Evolutionary conservation across 495 filamentous ascomycete genomes (phyloP), one percentile per base, ranked within the genome.

Genomic region (Penicillium roqueforti): DNA sequence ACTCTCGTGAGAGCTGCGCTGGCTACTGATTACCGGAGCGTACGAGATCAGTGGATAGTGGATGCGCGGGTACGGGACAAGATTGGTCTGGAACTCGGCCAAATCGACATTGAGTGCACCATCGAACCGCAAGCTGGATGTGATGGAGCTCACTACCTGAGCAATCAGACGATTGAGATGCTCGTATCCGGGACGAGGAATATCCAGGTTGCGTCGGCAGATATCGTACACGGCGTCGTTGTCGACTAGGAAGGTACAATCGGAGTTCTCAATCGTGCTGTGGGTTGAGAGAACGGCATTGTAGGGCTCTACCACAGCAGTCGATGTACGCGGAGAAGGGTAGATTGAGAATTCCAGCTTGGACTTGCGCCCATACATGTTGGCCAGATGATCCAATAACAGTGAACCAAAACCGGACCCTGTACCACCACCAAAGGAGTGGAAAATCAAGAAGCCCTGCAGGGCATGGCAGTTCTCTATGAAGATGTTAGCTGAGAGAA

Each of bases 221-320:
- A 95, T 93, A 59, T 93, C 89, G 70, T 93, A 95, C 57, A 92
- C 88, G 54, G 90, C 90, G 71, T 95, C 90, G 71, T 95, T 95
- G 66, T 95, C 90, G 47, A 95, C 90, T 54, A 95, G 70, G 80
- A 95, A 95, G 11, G 90, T 92, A 65, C 90, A 95, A 76, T 95
- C 90, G 3, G 88, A 86, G 79, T 95, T 89, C 76, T 95, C 90
- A 62, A 95, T 91, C 51, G 90, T 95, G 74, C 87, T 92, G 79
- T 95, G 90, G 48, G 90, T 95, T 43, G 87, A 89, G 32, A 95
- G 79, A 53, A 95, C 89, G 44, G 90, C 88, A 65, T 95, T 95
- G 83, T 95, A 95, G 14, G 90, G 90, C 81, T 95, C 90, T 28
- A 95, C 90, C 41, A 95, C 89, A 16, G 90, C 87, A 34, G 88